Conservation (phyloP, 2,329 filamentous ascomycete species). For the Calonectria fujianensis region DNA sequence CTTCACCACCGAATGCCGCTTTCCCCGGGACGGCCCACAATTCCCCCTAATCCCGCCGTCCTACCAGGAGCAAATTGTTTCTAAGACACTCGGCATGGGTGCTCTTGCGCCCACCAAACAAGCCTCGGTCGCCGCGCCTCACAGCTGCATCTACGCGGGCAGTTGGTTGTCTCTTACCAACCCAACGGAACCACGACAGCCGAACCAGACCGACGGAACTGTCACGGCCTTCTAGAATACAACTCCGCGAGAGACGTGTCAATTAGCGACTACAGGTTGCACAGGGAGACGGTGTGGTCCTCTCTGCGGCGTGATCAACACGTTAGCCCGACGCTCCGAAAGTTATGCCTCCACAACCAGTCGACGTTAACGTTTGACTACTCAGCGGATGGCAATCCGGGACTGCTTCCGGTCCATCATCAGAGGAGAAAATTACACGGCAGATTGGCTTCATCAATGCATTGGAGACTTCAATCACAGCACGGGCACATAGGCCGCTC, state of each 20-base stretch:
- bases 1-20: background rate
- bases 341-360: background rate
- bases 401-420: background rate
- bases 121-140: background rate
- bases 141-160: background rate
- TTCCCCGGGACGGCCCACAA: conserved; percentile 32
- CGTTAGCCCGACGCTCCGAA: too few relatives aligned
- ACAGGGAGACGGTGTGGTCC: background rate
- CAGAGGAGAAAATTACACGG: background rate
- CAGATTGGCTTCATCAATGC: conserved; percentile 23
- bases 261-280: background rate
- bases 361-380: background rate
- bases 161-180: background rate
- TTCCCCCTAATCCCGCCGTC: conserved; percentile 24
- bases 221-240: background rate
- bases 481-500: background rate
- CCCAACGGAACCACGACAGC: background rate
- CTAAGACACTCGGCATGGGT: conserved; percentile 5
- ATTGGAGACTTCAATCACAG: background rate
- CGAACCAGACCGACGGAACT: background rate
- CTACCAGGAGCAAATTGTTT: conserved; percentile 6
- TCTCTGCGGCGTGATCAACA: background rate
- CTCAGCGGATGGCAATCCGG: background rate
- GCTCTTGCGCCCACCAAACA: background rate
- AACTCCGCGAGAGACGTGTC: background rate